Base-by-base conservation (phyloP, 2,329 filamentous ascomycete species). In the Xylariaceae sp. region DNA sequence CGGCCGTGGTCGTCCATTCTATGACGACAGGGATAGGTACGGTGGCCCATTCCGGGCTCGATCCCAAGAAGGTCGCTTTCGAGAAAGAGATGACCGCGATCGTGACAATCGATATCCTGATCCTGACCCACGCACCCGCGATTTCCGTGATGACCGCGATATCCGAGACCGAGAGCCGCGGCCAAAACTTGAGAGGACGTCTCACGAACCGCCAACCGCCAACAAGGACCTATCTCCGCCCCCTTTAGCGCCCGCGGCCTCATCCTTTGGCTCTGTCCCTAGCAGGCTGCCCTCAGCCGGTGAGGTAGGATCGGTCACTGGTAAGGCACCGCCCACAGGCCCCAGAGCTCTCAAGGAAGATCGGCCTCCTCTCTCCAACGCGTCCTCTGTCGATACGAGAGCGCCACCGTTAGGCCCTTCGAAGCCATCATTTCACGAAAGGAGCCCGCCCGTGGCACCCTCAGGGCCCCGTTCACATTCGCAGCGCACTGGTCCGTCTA, bases 41-140 rank as follows among this genome's bases (percentile, higher is more conserved):
- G 49, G 47, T 27, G 45, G 52, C 7, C 64, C 70, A 38, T 74
- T 73, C 13, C 69, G 83, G 52, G 81, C 78, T 52, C 73, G 81
- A 46, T 83, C 81, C 47, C 76, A 81, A 53, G 78, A 81, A 53
- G 76, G 78, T 40, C 74, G 74, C 23, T 77, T 73, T 14, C 68
- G 74, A 32, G 74, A 78, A 5, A 66, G 59, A 37, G 65, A 68
- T 23, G 62, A 66, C 31, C 62, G 62, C 23, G 63, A 66, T 30
- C 55, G 55, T 32, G 60, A 66, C 13, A 53, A 34, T 34, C 57
- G 66, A 41, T 59, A 59, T 29, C 48, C 59, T 14, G 65, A 67
- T 17, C 38, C 53, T 11, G 65, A 68, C 36, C 45, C 57, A 18
- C 60, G 62, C 9, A 48, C 55, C 30, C 64, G 70, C 40, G 70